Base-by-base conservation (phyloP, 495 filamentous ascomycete genomes). In the Podospora conica region DNA sequence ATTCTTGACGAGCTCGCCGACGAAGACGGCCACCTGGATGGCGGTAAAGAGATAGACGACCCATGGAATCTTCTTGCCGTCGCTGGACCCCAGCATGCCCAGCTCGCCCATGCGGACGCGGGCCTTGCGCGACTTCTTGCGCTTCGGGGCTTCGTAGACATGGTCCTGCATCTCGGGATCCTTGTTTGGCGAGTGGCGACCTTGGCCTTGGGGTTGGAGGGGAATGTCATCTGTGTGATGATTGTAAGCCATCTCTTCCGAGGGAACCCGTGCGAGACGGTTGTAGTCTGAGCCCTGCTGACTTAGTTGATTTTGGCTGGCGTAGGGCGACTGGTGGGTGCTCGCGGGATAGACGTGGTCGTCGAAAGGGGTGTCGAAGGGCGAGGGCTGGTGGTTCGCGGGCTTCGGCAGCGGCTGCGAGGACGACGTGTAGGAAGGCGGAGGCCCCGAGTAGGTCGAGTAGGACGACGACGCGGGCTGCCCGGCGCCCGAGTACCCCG, bases 1-100 rank as follows among this genome's bases (percentile, higher is more conserved):
- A 75, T 89, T 92, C 74, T 88, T 91, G 59, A 90, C 88, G 61
- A 98, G 76, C 81, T 97, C 92, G 33, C 81, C 92, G 69, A 97
- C 91, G 69, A 98, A 98, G n/a, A 97, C 92, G 10, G 80, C 80
- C 12, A 96, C 77, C 75, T 98, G 92, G 21, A 91, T 82, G 18
- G 86, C 33, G 4, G 92, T 93, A 54, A 97, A 84, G 53, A 87
- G 74, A 75, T 92, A 98, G 9, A 91, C 90, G 12, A 96, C 87
- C 82, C 90, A 93, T 1, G 94, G 85, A 70, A 93, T 87, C 84
- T 76, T 86, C 70, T 80, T 83, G 75, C 33, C 33, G 40, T 73
- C 74, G 70, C 78, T 70, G 53, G 78, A 73, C 27, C 80, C 78
- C 58, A 80, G 58, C 82, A 81, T 80, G 58, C 81, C 81, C 61